Percentiles rank a stretch among this genome's conserved stretches.
Conservation (phyloP, 1,139 yeast genomes). For the Suhomyces choctaworum region DNA sequence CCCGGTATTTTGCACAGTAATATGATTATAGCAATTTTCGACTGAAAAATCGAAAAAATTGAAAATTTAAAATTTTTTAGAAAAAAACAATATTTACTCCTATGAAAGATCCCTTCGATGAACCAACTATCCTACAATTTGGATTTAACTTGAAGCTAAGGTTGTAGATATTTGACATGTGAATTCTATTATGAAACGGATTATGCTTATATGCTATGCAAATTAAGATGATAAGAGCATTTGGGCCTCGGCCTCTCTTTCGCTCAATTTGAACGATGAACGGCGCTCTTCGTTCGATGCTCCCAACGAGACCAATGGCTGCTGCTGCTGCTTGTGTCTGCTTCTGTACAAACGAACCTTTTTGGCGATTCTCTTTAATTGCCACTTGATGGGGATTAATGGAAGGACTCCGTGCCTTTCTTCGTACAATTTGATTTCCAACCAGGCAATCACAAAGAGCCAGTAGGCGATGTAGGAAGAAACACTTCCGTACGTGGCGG, state of each 20-base stretch:
- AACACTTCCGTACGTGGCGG: slow-evolving; percentile 50
- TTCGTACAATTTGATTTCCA: slow-evolving; percentile 27
- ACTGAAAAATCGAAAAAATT: too few species aligned
- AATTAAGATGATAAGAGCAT: slow-evolving; percentile 6
- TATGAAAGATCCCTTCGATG: too few species aligned
- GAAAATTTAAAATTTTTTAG: too few species aligned
- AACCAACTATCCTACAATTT: too few species aligned
- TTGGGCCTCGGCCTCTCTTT: slow-evolving; percentile 14
- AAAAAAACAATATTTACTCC: too few species aligned
- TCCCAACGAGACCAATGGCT: background rate
- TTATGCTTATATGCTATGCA: too few species aligned
- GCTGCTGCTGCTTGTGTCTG: slow-evolving; percentile 13
- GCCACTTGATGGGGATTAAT: slow-evolving; percentile 28
- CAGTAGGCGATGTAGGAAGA: slow-evolving; percentile 40
- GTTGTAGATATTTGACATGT: too few species aligned
- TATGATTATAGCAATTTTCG: too few species aligned
- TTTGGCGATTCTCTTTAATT: slow-evolving; percentile 23
- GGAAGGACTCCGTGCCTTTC: slow-evolving; percentile 37
- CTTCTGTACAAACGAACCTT: slow-evolving; percentile 19
- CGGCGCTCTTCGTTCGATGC: background rate
- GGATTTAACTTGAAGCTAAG: too few species aligned
- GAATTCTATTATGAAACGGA: too few species aligned
- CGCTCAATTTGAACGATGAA: slow-evolving; percentile 3
- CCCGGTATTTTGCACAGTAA: slow-evolving; percentile 65
- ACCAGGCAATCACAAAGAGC: slow-evolving; percentile 30